A percentile compares a stretch with the other conserved stretches of the same genome.
These are phyloP conservation scores for Penicillium janthinellum DNA, from an alignment of 2,329 filamentous ascomycete genomes.

Conservation along the genomic window DNA sequence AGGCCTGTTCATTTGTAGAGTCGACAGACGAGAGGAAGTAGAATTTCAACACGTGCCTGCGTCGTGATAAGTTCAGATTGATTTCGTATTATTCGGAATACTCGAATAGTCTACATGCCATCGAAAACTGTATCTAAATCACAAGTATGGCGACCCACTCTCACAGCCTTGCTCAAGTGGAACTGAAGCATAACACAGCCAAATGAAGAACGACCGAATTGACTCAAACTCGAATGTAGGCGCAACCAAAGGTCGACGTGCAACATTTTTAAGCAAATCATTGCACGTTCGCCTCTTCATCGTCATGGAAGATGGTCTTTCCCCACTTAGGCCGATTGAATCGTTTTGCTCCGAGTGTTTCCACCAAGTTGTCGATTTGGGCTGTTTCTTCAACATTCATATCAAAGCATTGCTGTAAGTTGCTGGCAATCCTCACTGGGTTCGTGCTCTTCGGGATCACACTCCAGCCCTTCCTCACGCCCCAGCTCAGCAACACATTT, in stretches of 20 bases:
- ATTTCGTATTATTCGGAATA: no score
- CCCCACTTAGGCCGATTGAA: constrained; percentile 30
- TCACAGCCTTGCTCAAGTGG: neutral
- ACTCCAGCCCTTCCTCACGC: constrained; percentile 21
- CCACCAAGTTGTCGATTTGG: constrained; percentile 16
- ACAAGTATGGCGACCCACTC: neutral
- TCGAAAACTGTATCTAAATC: no score
- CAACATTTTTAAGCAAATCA: neutral
- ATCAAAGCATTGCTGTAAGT: constrained; percentile 15
- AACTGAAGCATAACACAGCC: neutral
- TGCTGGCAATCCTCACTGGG: constrained; percentile 10
- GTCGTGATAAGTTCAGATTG: no score
- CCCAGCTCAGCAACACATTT: constrained; percentile 23
- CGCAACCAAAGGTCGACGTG: neutral
- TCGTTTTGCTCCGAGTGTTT: constrained; percentile 17
- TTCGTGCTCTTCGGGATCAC: constrained; percentile 22
- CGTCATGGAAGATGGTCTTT: constrained; percentile 26
- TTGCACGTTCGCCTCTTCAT: constrained; percentile 12
- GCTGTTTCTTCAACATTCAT: constrained; percentile 17
- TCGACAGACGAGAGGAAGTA: no score
- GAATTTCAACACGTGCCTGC: no score
- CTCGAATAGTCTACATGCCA: no score
- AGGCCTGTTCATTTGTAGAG: no score
- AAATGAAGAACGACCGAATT: no score
- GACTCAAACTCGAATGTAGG: neutral